Evolutionary conservation across 768 basidiomycete genomes (phyloP).

Genomic region (Xanthoconium stramineum): DNA sequence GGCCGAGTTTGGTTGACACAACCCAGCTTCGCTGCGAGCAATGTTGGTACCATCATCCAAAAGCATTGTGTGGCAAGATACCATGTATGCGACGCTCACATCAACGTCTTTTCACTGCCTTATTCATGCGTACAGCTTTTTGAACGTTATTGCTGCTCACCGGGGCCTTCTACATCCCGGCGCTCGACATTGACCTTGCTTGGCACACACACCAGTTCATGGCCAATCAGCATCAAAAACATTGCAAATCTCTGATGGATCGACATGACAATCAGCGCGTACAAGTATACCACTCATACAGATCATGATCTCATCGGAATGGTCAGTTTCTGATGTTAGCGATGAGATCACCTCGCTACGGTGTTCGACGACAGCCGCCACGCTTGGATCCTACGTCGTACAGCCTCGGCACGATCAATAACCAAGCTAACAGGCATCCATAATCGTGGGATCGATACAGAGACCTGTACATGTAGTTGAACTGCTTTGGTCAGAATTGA

Average conservation of each 20-base stretch:
- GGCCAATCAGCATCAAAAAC: constrained; percentile 38
- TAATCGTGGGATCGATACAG: constrained; percentile 41
- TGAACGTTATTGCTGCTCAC: neutral
- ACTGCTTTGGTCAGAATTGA: neutral
- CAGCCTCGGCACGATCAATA: neutral
- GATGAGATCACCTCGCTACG: constrained; percentile 41
- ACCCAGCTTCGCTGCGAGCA: neutral
- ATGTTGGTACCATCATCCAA: neutral
- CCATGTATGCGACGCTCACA: neutral
- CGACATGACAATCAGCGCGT: constrained; percentile 55
- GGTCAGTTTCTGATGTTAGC: constrained; percentile 35
- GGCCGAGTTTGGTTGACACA: neutral
- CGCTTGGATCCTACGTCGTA: constrained; percentile 41
- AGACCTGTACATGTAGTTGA: constrained; percentile 40
- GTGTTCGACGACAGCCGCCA: constrained; percentile 50
- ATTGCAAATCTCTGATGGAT: constrained; percentile 39
- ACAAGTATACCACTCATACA: neutral
- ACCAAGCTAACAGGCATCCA: neutral
- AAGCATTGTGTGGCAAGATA: neutral
- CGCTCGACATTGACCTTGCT: neutral
- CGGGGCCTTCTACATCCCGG: neutral
- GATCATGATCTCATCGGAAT: neutral
- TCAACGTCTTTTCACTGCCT: too few species aligned
- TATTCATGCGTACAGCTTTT: neutral
- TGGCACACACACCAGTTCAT: constrained; percentile 65